Conservation (phyloP, 2,329 filamentous ascomycete genomes). For the Aspergillus eucalypticola region DNA sequence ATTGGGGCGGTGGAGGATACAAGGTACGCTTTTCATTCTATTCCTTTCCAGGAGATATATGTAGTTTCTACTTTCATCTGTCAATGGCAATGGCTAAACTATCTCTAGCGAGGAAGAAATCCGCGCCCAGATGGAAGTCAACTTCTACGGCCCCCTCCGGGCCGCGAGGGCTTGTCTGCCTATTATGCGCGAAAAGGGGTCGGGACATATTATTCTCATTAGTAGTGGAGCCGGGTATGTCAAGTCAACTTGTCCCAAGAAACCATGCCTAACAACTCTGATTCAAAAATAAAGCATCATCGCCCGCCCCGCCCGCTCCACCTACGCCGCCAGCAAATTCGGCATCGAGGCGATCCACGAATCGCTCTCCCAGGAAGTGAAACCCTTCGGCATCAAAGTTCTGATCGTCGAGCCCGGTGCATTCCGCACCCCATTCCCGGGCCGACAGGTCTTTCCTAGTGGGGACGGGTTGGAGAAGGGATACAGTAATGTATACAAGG, state of each 20-base stretch:
- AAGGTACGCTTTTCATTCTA: not conserved
- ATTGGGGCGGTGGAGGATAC: constrained; percentile 12
- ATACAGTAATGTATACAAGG: not conserved
- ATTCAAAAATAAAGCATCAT: not conserved
- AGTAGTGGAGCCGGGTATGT: constrained; percentile 14
- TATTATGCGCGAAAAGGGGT: constrained; percentile 2
- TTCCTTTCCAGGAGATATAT: not conserved
- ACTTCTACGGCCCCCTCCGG: constrained; percentile 15
- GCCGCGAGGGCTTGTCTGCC: constrained; percentile 6
- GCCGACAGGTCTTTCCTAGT: not conserved
- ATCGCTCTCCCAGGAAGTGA: constrained; percentile 11
- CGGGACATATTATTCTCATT: constrained; percentile 8
- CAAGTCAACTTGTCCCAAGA: not conserved
- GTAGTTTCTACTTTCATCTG: not conserved
- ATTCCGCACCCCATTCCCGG: constrained; percentile 7
- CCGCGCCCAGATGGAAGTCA: constrained; percentile 13
- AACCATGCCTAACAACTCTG: not conserved
- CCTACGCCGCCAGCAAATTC: constrained; percentile 12
- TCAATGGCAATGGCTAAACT: not conserved
- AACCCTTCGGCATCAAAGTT: constrained; percentile 3
- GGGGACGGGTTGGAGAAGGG: not conserved
- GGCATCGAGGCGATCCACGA: constrained; percentile 12
- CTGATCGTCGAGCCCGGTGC: constrained; percentile 11
- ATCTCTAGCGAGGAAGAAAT: constrained; percentile 7
- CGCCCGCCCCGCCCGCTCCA: constrained; percentile 4